Percentiles rank a stretch among this genome's conserved stretches.
phyloP scores from a whole-genome alignment of 192 early-diverging fungal genomes.

The Podila verticillata region DNA sequence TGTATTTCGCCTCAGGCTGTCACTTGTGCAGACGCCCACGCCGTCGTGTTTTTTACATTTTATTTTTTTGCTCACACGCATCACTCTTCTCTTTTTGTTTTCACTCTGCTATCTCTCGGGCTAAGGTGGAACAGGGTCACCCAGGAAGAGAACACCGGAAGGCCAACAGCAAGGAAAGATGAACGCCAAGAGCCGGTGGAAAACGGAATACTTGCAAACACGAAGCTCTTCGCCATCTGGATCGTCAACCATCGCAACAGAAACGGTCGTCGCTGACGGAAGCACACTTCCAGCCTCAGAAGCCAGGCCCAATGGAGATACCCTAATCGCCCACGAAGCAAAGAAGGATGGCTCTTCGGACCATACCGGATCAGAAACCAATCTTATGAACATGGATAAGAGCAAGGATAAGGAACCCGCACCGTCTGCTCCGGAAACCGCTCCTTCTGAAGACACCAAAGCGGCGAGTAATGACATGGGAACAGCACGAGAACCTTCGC shows the following conservation, averaged over 20 bases:
- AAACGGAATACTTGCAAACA: slow-evolving; percentile 28
- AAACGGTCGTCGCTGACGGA: slow-evolving; percentile 2
- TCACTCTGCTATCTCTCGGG: neutral
- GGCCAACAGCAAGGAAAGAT: slow-evolving; percentile 2
- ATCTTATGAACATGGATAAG: too few relatives aligned
- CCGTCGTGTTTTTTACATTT: too few relatives aligned
- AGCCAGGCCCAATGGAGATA: neutral
- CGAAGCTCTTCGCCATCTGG: slow-evolving; percentile 30
- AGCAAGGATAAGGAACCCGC: neutral
- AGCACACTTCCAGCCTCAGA: too few relatives aligned
- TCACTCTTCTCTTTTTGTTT: slow-evolving; percentile 8
- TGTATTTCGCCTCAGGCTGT: too few relatives aligned
- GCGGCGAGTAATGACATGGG: neutral
- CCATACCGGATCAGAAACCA: too few relatives aligned
- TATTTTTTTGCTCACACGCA: slow-evolving; percentile 6
- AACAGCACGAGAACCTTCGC: neutral
- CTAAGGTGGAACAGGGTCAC: too few relatives aligned
- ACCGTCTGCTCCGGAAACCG: too few relatives aligned
- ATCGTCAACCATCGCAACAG: slow-evolving; percentile 2
- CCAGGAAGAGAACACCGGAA: neutral
- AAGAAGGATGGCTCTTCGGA: neutral
- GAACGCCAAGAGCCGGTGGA: slow-evolving; percentile 49
- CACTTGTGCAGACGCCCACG: too few relatives aligned
- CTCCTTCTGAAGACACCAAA: neutral
- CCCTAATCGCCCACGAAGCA: neutral